phyloP scores from a whole-genome alignment of 2,329 filamentous ascomycete species.

The Verticillium nonalfalfae region DNA sequence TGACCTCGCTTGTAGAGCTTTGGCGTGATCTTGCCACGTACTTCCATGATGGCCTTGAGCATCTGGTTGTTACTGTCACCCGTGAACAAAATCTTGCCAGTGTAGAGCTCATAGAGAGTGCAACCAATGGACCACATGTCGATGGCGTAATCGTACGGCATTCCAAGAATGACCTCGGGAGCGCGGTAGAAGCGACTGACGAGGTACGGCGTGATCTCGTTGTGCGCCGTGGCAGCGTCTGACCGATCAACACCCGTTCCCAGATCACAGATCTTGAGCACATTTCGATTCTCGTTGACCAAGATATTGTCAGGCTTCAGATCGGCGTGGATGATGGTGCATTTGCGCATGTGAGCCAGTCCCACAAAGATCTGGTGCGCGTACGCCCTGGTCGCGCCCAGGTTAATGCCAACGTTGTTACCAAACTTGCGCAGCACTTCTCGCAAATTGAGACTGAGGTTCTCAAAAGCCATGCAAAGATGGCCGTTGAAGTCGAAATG shows the following conservation, averaged over 20 bases:
- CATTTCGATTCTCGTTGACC: slow-evolving; percentile 73
- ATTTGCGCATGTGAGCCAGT: slow-evolving; percentile 80
- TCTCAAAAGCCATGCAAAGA: slow-evolving; percentile 95
- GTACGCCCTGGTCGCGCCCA: slow-evolving; percentile 81
- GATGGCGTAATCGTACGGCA: slow-evolving; percentile 88
- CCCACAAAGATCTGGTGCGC: slow-evolving; percentile 92
- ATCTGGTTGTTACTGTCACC: slow-evolving; percentile 97
- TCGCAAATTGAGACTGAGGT: slow-evolving; percentile 85
- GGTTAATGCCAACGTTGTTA: slow-evolving; percentile 85
- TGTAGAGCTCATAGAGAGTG: slow-evolving; percentile 94
- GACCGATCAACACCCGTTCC: slow-evolving; percentile 91
- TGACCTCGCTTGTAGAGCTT: slow-evolving; percentile 83
- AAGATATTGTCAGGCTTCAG: slow-evolving; percentile 97
- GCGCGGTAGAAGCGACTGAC: slow-evolving; percentile 97
- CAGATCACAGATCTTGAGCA: slow-evolving; percentile 92
- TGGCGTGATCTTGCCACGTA: slow-evolving; percentile 82
- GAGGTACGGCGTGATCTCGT: slow-evolving; percentile 88
- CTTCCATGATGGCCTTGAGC: slow-evolving; percentile 94
- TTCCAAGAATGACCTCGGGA: slow-evolving; percentile 95
- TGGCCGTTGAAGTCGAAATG: slow-evolving; percentile 93
- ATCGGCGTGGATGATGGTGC: slow-evolving; percentile 91
- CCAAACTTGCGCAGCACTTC: slow-evolving; percentile 95
- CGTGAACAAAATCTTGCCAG: slow-evolving; percentile 93
- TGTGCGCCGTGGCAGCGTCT: slow-evolving; percentile 64
- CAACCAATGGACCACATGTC: slow-evolving; percentile 99